Evolutionary conservation across 2,329 filamentous ascomycete genomes (phyloP), one percentile per base, ranked within the genome.

Genomic region (Leptosphaerulina australis): DNA sequence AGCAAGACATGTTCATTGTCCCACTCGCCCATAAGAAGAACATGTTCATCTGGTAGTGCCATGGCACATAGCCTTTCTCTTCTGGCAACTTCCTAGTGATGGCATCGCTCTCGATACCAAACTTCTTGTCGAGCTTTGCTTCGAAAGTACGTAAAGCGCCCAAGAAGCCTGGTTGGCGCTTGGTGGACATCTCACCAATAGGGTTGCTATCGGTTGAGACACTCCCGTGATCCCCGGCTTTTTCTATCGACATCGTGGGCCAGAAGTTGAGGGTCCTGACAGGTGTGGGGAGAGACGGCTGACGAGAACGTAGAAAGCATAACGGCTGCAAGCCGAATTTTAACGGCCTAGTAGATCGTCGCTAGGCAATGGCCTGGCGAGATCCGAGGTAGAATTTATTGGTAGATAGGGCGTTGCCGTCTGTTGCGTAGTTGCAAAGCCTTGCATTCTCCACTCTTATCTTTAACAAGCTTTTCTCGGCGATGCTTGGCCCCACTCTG

Each of bases 11-110:
- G 68, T 60, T 74, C 74, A 55, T 74, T 1, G 61, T 76, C 35
- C 76, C 63, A 1, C 72, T 75, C 53, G 71, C 77, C 76, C 76
- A 78, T 29, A 78, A 56, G 35, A 76, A 70, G 51, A 77, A 77
- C 57, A 75, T 72, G 53, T 45, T 60, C 50, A 66, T 43, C 22
- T 66, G 61, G 20, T 66, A 56, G 21, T 62, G 54, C 63, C 63
- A 66, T 37, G 60, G 63, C 12, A 66, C 61, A n/a, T 56, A 45
- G 8, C 50, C 47, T 45, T 66, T 66, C n/a, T 64, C 63, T 26
- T 66, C 58, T n/a, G 63, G 61, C 28, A 63, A 34, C 41, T 66
- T 66, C 31, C 61, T 48, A 6, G 52, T 56, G 17, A 64, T 64
- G 24, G 63, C 63, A 37, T 66, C 61, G 5, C 59, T 59, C 40